Percentiles rank a stretch among this genome's conserved stretches.
Evolutionary conservation across 805 yeast species (phyloP).

Genomic region (Candida dajiaensis): DNA sequence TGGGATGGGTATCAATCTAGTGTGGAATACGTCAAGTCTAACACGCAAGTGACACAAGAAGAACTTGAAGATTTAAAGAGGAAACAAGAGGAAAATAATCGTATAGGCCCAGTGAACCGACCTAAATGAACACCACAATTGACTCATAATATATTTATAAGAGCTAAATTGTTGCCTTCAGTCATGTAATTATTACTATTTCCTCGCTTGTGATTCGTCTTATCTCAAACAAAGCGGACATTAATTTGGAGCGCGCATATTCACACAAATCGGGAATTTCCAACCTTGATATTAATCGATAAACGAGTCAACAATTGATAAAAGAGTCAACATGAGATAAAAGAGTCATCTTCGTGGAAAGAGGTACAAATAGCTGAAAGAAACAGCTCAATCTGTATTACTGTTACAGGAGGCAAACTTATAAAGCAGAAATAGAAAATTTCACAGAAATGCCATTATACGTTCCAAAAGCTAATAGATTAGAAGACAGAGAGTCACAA

Average conservation of each 20-base stretch:
- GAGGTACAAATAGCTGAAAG: neutral
- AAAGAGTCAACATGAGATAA: no score
- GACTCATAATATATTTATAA: no score
- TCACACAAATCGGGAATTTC: neutral
- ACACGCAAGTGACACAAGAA: constrained; percentile 15
- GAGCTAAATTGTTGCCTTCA: no score
- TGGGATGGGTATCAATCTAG: constrained; percentile 31
- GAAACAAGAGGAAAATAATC: constrained; percentile 7
- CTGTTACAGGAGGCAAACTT: no score
- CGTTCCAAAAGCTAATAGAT: constrained; percentile 23
- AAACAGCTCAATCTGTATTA: no score
- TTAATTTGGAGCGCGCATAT: neutral
- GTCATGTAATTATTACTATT: no score
- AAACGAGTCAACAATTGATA: no score
- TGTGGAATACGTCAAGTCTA: constrained; percentile 17
- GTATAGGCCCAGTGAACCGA: neutral
- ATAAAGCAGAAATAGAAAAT: no score
- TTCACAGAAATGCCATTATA: constrained; percentile 23
- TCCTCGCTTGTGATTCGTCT: no score
- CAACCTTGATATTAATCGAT: no score
- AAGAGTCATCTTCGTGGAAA: neutral
- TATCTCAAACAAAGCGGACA: no score
- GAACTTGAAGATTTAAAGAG: constrained; percentile 22
- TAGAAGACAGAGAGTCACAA: constrained; percentile 31
- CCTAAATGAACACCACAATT: neutral